Base-by-base conservation (phyloP, 805 yeast genomes). In the Metahyphopichia silvanorum region DNA sequence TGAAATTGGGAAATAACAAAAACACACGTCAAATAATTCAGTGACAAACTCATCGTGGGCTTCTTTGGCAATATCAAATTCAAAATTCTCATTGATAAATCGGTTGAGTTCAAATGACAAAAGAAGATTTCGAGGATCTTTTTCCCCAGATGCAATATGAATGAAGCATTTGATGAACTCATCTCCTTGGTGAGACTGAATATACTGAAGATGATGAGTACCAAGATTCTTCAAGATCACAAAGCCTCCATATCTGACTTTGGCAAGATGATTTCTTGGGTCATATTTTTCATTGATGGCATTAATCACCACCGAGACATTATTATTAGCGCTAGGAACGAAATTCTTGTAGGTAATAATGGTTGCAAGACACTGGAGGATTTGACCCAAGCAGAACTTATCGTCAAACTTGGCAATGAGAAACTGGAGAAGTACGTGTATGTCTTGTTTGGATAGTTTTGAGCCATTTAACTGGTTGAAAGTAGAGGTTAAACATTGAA, bases 1-100 rank as follows among this genome's bases (percentile, higher is more conserved):
- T 1, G 96, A 84, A 26, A 93, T 89, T 9, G 99, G 99, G 63
- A 91, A 93, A 61, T 93, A 93, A 57, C 98, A 93, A 53, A 91
- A 94, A 25, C 86, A 69, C 21, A 84, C 77, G 53, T 93, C 98
- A 53, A 89, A 94, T 38, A 93, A 55, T 7, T 85, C 86, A 43
- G 82, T 82, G 20, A 73, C 50, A 47, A 55, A 61, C n/a, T 57
- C 53, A 25, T 57, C 43, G 31, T 76, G 64, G 3, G 64, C 59
- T 4, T 66, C 52, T 11, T 53, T 41, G 2, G 36, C 32, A 2
- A 34, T 25, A 21, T 55, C 60, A 29, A 64, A 57, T 4, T 31
- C 41, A 17, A 77, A 61, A 3, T 45, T 46, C 14, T 50, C 37
- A 13, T 78, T 66, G 10, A 89, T 72, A 4, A 33, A 25, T 9